These are phyloP conservation scores for Yamadazyma songkhlaensis DNA, from an alignment of 1,139 yeast genomes.

Conservation along the genomic window DNA sequence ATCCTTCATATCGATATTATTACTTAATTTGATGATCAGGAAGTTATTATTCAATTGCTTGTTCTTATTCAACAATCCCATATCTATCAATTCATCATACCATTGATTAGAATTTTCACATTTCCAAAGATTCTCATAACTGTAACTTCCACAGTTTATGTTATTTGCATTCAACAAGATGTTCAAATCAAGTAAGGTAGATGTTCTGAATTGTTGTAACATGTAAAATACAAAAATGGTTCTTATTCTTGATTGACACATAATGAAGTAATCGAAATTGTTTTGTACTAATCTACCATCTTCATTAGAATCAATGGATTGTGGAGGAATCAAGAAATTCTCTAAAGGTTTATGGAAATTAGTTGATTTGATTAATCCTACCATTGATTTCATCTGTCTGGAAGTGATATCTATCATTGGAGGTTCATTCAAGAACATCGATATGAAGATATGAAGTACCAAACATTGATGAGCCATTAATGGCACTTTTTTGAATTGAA, in stretches of 20 bases:
- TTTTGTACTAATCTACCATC: slow-evolving; percentile 22
- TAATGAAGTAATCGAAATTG: slow-evolving; percentile 71
- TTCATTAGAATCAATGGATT: slow-evolving; percentile 17
- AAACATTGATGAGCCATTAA: slow-evolving; percentile 87
- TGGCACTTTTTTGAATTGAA: slow-evolving; percentile 66
- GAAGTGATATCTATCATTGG: slow-evolving; percentile 72
- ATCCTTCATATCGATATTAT: slow-evolving; percentile 51
- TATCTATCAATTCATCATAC: slow-evolving; percentile 31
- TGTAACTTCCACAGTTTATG: slow-evolving; percentile 72
- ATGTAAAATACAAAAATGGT: slow-evolving; percentile 79
- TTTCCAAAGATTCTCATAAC: slow-evolving; percentile 71
- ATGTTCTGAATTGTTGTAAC: slow-evolving; percentile 67
- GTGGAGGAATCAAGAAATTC: slow-evolving; percentile 59
- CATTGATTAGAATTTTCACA: slow-evolving; percentile 58
- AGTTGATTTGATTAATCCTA: slow-evolving; percentile 75
- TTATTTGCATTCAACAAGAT: slow-evolving; percentile 56
- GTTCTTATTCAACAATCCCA: not conserved
- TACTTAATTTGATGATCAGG: slow-evolving; percentile 49
- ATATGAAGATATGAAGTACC: slow-evolving; percentile 76
- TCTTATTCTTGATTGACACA: slow-evolving; percentile 81
- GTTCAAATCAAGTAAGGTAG: slow-evolving; percentile 58
- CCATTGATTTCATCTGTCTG: slow-evolving; percentile 73
- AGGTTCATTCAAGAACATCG: slow-evolving; percentile 75
- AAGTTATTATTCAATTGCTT: slow-evolving; percentile 4
- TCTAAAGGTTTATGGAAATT: slow-evolving; percentile 72